Evolutionary conservation across 495 filamentous ascomycete genomes (phyloP).

Genomic region (Aspergillus homomorphus): DNA sequence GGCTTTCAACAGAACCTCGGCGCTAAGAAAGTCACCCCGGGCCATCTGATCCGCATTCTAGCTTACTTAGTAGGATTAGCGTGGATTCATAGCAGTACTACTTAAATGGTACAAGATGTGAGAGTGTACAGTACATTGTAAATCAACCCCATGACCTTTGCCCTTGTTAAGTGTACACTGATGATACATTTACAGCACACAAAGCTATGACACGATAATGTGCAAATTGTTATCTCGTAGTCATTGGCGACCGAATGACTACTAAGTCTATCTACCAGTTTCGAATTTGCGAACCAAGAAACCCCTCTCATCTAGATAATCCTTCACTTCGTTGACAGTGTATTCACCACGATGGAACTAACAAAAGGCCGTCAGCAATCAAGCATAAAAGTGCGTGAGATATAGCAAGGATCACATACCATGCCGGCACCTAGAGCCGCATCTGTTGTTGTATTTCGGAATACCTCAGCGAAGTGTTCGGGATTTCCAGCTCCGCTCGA

Average conservation of each 20-base stretch:
- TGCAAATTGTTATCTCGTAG: too few relatives aligned
- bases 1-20: background rate
- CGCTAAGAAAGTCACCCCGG: background rate
- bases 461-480: conserved; percentile 87
- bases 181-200: too few relatives aligned
- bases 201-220: too few relatives aligned
- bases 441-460: conserved; percentile 79
- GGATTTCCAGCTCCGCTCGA: conserved; percentile 92
- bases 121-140: too few relatives aligned
- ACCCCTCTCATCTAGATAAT: conserved; percentile 65
- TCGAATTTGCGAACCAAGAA: conserved; percentile 77
- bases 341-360: conserved; percentile 93
- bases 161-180: too few relatives aligned
- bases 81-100: too few relatives aligned
- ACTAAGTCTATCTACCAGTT: conserved; percentile 31
- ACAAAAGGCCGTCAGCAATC: conserved; percentile 16
- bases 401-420: conserved; percentile 45
- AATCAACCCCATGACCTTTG: too few relatives aligned
- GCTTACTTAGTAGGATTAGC: too few relatives aligned
- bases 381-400: background rate
- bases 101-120: too few relatives aligned
- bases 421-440: conserved; percentile 94
- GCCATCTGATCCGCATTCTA: too few relatives aligned
- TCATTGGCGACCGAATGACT: too few relatives aligned
- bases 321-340: conserved; percentile 92